These are phyloP conservation scores for Fraxinus sp. DNA, from an alignment of 305 asterid genomes.

Conservation along the genomic window DNA sequence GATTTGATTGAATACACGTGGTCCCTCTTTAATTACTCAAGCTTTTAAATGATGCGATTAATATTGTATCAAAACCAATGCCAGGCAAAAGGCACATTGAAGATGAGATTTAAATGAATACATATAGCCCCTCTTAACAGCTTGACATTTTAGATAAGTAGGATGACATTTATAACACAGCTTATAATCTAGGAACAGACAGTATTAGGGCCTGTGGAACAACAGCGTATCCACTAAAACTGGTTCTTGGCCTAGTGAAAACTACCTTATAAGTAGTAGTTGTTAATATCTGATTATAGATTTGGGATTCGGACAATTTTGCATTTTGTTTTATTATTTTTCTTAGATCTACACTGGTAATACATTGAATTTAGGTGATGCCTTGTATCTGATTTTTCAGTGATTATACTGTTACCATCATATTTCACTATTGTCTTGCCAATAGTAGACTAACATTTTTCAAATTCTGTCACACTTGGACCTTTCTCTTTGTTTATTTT, in stretches of 20 bases:
- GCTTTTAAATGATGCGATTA: background rate
- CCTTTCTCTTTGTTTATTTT: background rate
- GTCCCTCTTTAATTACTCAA: background rate
- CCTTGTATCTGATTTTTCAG: background rate
- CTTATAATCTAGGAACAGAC: background rate
- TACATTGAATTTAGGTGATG: background rate
- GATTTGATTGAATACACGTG: background rate
- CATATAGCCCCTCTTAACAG: background rate
- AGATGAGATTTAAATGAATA: background rate
- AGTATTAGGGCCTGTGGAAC: background rate
- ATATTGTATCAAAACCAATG: background rate
- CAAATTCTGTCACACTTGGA: background rate
- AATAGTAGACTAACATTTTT: background rate
- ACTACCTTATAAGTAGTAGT: background rate
- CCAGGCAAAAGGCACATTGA: background rate
- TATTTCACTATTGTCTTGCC: slow-evolving; percentile 1
- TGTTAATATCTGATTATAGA: background rate
- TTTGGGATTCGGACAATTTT: background rate
- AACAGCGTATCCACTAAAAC: background rate
- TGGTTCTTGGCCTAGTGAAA: background rate
- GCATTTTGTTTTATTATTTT: background rate
- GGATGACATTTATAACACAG: background rate
- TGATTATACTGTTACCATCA: slow-evolving; percentile 1
- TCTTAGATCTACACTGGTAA: background rate
- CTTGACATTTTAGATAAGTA: background rate